These are phyloP conservation scores for Taphrina pruni DNA, from an alignment of 1,139 yeast genomes.

Conservation along the genomic window DNA sequence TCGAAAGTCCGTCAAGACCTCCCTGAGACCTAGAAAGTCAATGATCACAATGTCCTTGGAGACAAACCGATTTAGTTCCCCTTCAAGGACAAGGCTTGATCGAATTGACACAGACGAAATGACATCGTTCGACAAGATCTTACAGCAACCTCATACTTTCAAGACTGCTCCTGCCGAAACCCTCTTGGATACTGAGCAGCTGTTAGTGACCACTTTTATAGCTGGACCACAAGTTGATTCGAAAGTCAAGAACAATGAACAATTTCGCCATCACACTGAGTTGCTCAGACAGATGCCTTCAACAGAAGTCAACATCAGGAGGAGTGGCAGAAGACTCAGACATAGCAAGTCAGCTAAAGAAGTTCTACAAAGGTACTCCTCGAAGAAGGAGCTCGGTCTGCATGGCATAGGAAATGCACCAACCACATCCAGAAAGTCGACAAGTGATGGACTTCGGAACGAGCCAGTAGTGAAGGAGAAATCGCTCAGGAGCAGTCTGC, in stretches of 20 bases:
- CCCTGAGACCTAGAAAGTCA: constrained; percentile 7
- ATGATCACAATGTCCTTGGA: constrained; percentile 17
- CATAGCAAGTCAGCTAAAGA: constrained; percentile 20
- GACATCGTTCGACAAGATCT: constrained; percentile 27
- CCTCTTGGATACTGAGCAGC: neutral
- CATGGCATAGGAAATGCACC: neutral
- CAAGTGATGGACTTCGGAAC: neutral
- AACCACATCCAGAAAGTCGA: neutral
- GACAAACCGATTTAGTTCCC: neutral
- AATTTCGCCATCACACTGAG: neutral
- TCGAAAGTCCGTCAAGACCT: neutral
- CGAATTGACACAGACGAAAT: constrained; percentile 21
- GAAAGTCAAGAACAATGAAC: neutral
- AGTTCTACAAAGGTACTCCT: constrained; percentile 2
- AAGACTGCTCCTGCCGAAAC: constrained; percentile 6
- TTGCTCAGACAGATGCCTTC: constrained; percentile 4
- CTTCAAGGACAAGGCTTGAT: constrained; percentile 26
- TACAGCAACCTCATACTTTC: constrained; percentile 3
- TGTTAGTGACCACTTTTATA: neutral
- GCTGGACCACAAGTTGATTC: neutral
- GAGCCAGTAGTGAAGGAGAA: neutral
- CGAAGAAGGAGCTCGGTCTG: neutral
- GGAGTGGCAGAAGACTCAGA: neutral
- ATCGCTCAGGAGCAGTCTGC: neutral
- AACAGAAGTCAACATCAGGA: neutral